These are phyloP conservation scores for Kandelia obovata DNA, from an alignment of 345 rosid genomes.

Conservation along the genomic window DNA sequence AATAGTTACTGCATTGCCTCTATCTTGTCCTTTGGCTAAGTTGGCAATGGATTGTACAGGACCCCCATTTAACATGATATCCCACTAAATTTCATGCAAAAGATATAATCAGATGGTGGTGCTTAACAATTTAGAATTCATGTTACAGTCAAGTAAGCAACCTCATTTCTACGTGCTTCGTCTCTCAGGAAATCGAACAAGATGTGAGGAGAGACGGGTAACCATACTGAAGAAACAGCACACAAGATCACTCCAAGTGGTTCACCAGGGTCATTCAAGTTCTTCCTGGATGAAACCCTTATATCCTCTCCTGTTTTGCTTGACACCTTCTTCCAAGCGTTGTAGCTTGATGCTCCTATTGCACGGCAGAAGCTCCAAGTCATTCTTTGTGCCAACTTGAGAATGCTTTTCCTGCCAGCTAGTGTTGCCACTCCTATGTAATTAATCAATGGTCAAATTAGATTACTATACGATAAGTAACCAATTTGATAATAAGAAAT, in stretches of 20 bases:
- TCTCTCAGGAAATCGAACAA: constrained; percentile 89
- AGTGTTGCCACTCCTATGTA: constrained; percentile 74
- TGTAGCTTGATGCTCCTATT: constrained; percentile 92
- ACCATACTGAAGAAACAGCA: constrained; percentile 80
- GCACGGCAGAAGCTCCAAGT: constrained; percentile 76
- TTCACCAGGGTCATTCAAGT: constrained; percentile 87
- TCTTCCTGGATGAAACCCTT: constrained; percentile 86
- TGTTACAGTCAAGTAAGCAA: constrained; percentile 5
- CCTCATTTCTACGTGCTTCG: constrained; percentile 80
- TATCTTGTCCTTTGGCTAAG: constrained; percentile 85
- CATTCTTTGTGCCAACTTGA: constrained; percentile 91
- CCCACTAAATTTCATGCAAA: constrained; percentile 61
- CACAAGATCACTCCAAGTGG: constrained; percentile 87
- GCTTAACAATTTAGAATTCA: not conserved
- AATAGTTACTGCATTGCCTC: constrained; percentile 85
- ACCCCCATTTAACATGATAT: constrained; percentile 66
- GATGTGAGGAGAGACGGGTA: constrained; percentile 66
- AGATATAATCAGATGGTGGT: constrained; percentile 4
- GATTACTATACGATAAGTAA: no score
- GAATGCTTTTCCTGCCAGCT: constrained; percentile 93
- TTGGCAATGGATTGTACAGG: constrained; percentile 69
- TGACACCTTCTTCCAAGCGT: constrained; percentile 78
- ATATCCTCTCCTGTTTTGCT: constrained; percentile 91
- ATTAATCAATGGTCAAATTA: not conserved
- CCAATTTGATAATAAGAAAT: no score